These are phyloP conservation scores for Saccharum hybrid DNA, from an alignment of 202 grass and related monocot genomes.

Conservation along the genomic window DNA sequence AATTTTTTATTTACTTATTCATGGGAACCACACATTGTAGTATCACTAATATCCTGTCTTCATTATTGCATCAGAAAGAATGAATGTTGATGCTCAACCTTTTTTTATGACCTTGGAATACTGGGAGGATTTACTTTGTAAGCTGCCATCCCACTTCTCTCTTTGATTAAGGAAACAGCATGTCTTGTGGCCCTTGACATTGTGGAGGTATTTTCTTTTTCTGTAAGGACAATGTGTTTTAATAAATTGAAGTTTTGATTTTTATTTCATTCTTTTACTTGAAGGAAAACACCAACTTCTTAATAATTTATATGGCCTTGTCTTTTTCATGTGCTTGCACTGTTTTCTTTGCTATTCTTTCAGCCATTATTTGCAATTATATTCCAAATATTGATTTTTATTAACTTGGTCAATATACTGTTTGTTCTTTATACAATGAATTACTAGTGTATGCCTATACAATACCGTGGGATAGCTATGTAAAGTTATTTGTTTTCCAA, in stretches of 20 bases:
- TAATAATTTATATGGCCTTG: constrained; percentile 10
- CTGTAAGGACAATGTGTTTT: constrained; percentile 1
- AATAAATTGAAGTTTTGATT: constrained; percentile 24
- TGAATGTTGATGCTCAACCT: constrained; percentile 41
- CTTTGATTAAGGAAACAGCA: constrained; percentile 73
- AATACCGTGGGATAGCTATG: not conserved
- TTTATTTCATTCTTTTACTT: constrained; percentile 3
- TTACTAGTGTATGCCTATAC: not conserved
- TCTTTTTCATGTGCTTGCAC: constrained; percentile 32
- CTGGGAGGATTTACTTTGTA: constrained; percentile 81
- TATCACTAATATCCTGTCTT: constrained; percentile 29
- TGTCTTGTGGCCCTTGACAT: constrained; percentile 83
- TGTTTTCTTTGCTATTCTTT: constrained; percentile 42
- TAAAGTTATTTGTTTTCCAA: constrained; percentile 10
- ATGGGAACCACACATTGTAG: not conserved
- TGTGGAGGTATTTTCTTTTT: constrained; percentile 68
- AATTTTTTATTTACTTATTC: not conserved
- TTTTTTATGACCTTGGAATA: constrained; percentile 71
- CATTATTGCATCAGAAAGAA: constrained; percentile 52
- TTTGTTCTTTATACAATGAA: constrained; percentile 27
- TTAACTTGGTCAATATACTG: constrained; percentile 35
- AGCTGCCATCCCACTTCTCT: constrained; percentile 76
- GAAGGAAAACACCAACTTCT: constrained; percentile 5
- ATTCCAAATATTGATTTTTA: constrained; percentile 5
- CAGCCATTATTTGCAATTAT: constrained; percentile 30